phyloP scores from a whole-genome alignment of 106 monocot species.

The Vanilla planifolia region DNA sequence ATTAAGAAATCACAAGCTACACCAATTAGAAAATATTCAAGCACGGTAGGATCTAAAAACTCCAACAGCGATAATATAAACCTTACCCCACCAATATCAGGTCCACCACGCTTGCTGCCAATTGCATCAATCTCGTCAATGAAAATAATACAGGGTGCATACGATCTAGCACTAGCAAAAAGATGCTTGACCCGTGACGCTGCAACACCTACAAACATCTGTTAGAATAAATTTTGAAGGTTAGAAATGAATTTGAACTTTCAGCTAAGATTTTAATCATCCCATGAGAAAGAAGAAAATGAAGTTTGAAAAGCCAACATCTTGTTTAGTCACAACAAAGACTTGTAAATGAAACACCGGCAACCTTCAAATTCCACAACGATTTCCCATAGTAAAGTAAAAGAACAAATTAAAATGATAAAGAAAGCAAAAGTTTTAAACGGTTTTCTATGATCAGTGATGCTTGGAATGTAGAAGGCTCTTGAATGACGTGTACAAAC shows the following conservation, averaged over 20 bases:
- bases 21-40: background rate
- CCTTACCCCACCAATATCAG: conserved; percentile 88
- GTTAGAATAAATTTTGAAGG: conserved; percentile 12
- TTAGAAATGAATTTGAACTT: conserved; percentile 13
- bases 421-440: too few relatives aligned
- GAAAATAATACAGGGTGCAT: conserved; percentile 86
- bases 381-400: too few relatives aligned
- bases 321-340: background rate
- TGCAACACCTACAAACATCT: conserved; percentile 98
- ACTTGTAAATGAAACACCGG: background rate
- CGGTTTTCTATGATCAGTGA: too few relatives aligned
- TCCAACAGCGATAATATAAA: background rate
- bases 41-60: background rate
- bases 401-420: too few relatives aligned
- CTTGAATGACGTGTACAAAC: too few relatives aligned
- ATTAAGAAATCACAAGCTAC: background rate
- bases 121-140: conserved; percentile 97
- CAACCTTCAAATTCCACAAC: background rate
- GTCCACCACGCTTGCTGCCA: conserved; percentile 91
- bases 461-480: too few relatives aligned
- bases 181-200: conserved; percentile 85
- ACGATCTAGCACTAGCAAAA: conserved; percentile 72
- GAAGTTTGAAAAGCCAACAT: background rate
- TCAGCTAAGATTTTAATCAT: background rate
- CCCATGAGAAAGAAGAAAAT: background rate